Base-by-base conservation (phyloP, 1,139 yeast species). In the Geotrichum cucujoidarum region DNA sequence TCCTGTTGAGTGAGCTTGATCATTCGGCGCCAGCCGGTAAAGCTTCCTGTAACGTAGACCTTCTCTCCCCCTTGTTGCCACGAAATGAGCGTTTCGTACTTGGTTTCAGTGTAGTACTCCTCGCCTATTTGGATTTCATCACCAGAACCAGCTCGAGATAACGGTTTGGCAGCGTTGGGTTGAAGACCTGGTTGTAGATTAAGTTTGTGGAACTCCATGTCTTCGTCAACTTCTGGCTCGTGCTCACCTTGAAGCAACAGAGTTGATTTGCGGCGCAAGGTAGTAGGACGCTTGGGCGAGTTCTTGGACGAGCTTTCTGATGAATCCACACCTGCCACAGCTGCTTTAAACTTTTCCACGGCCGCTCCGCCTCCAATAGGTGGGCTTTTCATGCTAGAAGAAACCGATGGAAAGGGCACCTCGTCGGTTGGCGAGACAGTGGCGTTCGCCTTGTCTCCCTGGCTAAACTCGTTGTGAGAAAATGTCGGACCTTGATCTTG, bases 21-120 rank as follows among this genome's bases (percentile, higher is more conserved):
- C 80, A 88, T 86, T 66, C 88, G 89, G 55, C 97, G 75, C 98
- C 98, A 92, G 40, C 94, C 92, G 0, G 97, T 89, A 66, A 92
- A 92, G 1, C 97, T 85, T 42, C 98, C 98, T 51, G 95, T 92
- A 17, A 92, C 87, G 57, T 80, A 83, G 1, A 92, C 97, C 60
- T 86, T 86, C 46, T 78, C 78, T 53, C 97, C 97, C 11, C 97
- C 97, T 66, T 90, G 96, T 20, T 81, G 83, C 98, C 98, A 92
- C 57, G 80, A 81, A 47, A 92, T 83, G 49, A 84, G 89, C 1
- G 90, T 83, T 88, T 34, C 87, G 75, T 35, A 82, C 53, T 53
- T 57, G 50, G 41, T 39, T 29, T 42, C 53, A 24, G 18, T 40
- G 40, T 25, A 44, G 30, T 53, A 53, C 41, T 52, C 51, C 29